Evolutionary conservation across 1,284 basidiomycete species (phyloP), one percentile per base, ranked within the genome.

Genomic region (Pterulicium gracile): DNA sequence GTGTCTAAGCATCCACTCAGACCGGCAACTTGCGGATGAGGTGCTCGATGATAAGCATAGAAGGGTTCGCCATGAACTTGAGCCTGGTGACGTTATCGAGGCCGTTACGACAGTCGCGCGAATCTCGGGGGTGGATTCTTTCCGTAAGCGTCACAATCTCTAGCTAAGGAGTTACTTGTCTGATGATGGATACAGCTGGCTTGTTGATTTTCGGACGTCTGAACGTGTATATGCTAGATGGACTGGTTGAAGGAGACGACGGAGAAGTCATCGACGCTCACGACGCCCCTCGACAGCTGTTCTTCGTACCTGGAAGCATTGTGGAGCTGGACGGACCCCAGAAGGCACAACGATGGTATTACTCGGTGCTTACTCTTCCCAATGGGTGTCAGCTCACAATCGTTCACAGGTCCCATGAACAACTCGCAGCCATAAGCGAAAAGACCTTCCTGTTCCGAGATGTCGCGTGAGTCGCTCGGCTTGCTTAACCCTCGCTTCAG

Each of bases 171-270:
- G 34, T 27, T 50, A 3, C 23, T 46, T 39, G 40, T 10, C n/a
- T 3, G 21, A 41, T 22, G 24, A 39, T 46, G 21, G 15, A 15
- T 24, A 44, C 56, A 84, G 90, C 91, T 48, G 90, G 92, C 2
- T 69, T 97, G 4, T 69, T 96, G 19, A 93, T 97, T 43, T 74
- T 93, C 20, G 93, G 92, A 14, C 74, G 75, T 45, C 82, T 78
- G 3, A 88, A 93, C 56, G 63, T 97, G 4, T 97, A 97, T 56
- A 84, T 97, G 68, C 68, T 97, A 13, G 92, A 97, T 56, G 92
- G 93, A 3, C 70, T 96, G n/a, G 85, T 95, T 13, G 88, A 95
- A 60, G 84, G 81, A 45, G 77, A 85, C 5, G 79, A 83, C 40
- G 92, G 91, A 0, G 92, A 95, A 60, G 79, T 97, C 27, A 83